These are phyloP conservation scores for Pleomassaria siparia DNA, from an alignment of 2,329 filamentous ascomycete species.

Conservation along the genomic window DNA sequence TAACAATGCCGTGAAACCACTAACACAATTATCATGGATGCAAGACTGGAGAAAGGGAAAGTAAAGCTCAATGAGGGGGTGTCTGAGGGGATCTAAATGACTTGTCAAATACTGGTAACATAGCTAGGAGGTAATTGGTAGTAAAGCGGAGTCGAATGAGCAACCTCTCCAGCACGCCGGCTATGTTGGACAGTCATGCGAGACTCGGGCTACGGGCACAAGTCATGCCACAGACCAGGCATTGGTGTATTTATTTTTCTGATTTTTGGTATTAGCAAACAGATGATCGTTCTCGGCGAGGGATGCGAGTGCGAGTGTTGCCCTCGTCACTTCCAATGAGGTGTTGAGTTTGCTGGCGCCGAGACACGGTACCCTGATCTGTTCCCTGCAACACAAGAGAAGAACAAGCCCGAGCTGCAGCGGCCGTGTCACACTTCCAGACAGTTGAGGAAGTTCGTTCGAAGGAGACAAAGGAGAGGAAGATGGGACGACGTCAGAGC, in stretches of 20 bases:
- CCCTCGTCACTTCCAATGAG: background rate
- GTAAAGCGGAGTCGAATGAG: slow-evolving; percentile 8
- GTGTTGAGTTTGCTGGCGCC: background rate
- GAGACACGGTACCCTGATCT: background rate
- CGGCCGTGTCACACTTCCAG: slow-evolving; percentile 9
- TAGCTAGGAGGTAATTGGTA: too few relatives aligned
- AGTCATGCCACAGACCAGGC: background rate
- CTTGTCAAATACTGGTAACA: too few relatives aligned
- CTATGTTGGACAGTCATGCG: background rate
- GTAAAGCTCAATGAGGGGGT: background rate
- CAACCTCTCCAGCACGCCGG: background rate
- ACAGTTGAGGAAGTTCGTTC: slow-evolving; percentile 4
- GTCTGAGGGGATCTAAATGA: background rate
- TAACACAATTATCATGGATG: background rate
- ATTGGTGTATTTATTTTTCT: background rate
- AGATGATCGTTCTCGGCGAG: slow-evolving; percentile 1
- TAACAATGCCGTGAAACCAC: slow-evolving; percentile 10
- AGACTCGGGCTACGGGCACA: background rate
- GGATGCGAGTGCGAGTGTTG: background rate
- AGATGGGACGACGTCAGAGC: slow-evolving; percentile 2
- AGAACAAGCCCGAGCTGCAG: background rate
- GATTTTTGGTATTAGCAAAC: background rate
- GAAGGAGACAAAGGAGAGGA: slow-evolving; percentile 1
- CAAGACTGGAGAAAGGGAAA: background rate
- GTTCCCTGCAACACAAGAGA: background rate